Conservation (phyloP, 2,329 filamentous ascomycete species). For the Knoxdaviesia proteae region DNA sequence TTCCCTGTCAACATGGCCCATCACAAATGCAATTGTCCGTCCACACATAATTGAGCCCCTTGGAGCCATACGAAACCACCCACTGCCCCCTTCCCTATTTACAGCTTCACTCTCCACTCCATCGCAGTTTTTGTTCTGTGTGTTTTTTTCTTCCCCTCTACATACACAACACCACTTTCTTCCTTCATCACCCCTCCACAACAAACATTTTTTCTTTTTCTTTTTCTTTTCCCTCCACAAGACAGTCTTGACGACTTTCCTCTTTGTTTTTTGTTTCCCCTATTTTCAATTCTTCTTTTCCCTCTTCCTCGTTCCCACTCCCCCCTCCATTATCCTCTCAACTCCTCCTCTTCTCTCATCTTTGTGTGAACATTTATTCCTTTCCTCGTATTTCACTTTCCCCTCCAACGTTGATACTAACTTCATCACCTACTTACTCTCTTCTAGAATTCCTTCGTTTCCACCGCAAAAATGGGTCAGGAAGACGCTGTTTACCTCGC, state of each 20-base stretch:
- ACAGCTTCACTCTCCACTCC: not conserved
- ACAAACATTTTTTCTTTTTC: not conserved
- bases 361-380: no score
- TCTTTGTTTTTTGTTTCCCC: not conserved
- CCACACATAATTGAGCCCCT: no score
- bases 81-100: no score
- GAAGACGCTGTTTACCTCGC: slow-evolving; percentile 98
- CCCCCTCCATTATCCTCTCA: not conserved
- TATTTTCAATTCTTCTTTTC: not conserved
- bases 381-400: not conserved
- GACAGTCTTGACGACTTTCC: slow-evolving; percentile 2
- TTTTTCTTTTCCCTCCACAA: slow-evolving; percentile 1
- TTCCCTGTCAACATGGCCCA: no score
- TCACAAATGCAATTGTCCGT: no score
- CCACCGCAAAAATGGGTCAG: slow-evolving; percentile 55
- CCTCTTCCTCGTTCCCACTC: not conserved
- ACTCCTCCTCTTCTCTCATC: not conserved
- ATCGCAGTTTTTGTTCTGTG: not conserved
- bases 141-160: not conserved
- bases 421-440: not conserved
- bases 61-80: no score
- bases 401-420: not conserved
- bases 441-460: not conserved
- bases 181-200: no score
- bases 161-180: no score